These are phyloP conservation scores for Asterionellopsis glacialis DNA, from an alignment of 108 stramenopile species.

Conservation along the genomic window DNA sequence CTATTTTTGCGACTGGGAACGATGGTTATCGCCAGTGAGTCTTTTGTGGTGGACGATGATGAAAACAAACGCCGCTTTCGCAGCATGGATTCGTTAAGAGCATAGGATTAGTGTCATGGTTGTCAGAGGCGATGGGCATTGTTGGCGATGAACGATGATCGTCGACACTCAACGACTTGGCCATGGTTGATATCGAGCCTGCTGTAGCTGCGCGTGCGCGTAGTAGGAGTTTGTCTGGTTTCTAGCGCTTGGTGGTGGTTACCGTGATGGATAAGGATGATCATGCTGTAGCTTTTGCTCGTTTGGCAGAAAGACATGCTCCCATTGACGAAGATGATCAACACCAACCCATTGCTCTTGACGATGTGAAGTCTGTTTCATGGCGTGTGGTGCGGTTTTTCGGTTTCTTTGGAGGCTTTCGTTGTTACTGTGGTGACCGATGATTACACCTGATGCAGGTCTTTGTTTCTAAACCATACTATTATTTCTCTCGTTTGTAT, in stretches of 20 bases:
- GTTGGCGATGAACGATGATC: no score
- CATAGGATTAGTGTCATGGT: no score
- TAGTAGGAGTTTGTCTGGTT: background rate
- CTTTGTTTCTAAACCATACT: conserved; percentile 1
- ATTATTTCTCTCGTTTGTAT: background rate
- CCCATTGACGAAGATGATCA: no score
- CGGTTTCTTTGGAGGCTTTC: background rate
- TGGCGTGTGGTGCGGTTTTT: no score
- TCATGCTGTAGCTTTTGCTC: no score
- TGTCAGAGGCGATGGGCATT: no score
- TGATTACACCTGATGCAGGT: background rate
- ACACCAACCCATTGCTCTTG: no score
- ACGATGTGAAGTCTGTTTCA: no score
- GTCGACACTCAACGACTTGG: no score
- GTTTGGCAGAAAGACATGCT: no score
- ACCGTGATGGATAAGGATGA: no score
- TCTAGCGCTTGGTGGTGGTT: no score
- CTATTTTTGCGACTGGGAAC: background rate
- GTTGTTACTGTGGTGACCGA: background rate
- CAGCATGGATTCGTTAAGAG: background rate
- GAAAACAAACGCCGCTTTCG: background rate
- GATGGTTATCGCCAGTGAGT: conserved; percentile 4
- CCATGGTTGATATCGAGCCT: background rate
- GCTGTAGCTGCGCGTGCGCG: background rate
- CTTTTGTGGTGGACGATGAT: background rate